A percentile compares a stretch with the other conserved stretches of the same genome.
Conservation (phyloP, 495 filamentous ascomycete genomes). For the Chaetomium tenue region DNA sequence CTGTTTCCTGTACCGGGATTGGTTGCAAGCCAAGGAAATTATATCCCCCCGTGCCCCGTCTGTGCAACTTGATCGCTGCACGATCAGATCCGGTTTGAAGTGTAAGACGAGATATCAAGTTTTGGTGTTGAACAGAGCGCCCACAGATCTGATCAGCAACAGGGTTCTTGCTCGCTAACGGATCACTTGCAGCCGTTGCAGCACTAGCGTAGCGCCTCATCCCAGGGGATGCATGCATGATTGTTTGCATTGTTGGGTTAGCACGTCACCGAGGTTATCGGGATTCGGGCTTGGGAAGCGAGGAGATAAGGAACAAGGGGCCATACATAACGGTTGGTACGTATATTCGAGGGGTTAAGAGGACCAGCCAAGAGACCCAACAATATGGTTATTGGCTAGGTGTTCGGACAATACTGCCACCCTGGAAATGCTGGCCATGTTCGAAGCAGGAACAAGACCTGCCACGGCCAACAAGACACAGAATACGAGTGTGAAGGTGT, state of each 20-base stretch:
- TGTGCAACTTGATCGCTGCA: too few relatives aligned
- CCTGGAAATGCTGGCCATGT: neutral
- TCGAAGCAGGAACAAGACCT: neutral
- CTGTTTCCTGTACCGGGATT: too few relatives aligned
- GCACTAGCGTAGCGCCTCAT: neutral
- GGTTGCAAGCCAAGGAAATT: too few relatives aligned
- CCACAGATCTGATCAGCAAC: neutral
- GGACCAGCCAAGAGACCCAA: neutral
- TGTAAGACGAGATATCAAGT: neutral
- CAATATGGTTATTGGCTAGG: neutral
- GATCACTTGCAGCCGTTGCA: slow-evolving; percentile 11
- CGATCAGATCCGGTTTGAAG: too few relatives aligned
- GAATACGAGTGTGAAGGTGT: neutral
- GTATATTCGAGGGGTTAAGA: neutral
- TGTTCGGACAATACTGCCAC: neutral
- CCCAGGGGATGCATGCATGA: neutral
- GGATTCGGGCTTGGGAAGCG: neutral
- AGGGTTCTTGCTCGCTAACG: slow-evolving; percentile 8
- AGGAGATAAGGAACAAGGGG: neutral
- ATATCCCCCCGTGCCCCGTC: too few relatives aligned
- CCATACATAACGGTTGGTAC: neutral
- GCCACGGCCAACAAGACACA: neutral
- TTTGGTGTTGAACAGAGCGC: slow-evolving; percentile 5
- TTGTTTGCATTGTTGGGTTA: neutral
- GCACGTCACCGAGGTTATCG: neutral